These are phyloP conservation scores for Chenopodium quinoa DNA, from an alignment of 148 eudicot species.

Conservation along the genomic window DNA sequence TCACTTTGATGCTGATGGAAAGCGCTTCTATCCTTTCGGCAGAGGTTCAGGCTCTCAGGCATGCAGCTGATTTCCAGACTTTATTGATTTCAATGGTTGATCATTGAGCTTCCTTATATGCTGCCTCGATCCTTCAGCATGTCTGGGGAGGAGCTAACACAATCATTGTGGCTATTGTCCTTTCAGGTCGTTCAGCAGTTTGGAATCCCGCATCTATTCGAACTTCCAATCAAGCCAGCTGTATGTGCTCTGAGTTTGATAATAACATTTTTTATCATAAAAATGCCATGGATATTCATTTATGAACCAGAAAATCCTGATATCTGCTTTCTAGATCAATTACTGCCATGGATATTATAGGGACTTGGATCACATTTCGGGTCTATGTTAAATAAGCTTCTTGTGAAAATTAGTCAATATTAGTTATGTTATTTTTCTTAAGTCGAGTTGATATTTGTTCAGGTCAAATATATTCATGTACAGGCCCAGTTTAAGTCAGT, in stretches of 20 bases:
- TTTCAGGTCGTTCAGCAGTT: constrained; percentile 94
- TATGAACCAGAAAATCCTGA: neutral
- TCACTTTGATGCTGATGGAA: constrained; percentile 99
- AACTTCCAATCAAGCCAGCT: constrained; percentile 90
- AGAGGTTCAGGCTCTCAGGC: constrained; percentile 99
- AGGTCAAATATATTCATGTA: neutral
- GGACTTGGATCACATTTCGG: neutral
- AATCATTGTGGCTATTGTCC: neutral
- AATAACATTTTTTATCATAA: neutral
- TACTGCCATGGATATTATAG: neutral
- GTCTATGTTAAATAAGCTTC: too few relatives aligned
- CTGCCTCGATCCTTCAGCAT: constrained; percentile 7
- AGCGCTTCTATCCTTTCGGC: constrained; percentile 96
- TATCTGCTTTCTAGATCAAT: neutral
- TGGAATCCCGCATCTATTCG: constrained; percentile 93
- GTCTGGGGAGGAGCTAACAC: constrained; percentile 10
- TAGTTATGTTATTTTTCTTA: too few relatives aligned
- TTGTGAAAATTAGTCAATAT: too few relatives aligned
- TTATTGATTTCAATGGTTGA: constrained; percentile 32
- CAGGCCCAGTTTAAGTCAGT: neutral
- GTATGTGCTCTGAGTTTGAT: constrained; percentile 40
- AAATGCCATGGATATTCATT: neutral
- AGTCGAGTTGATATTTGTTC: too few relatives aligned
- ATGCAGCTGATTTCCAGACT: constrained; percentile 35
- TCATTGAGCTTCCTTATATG: constrained; percentile 23